These are phyloP conservation scores for Chaetomium sp. DNA, from an alignment of 2,329 filamentous ascomycete species.

Conservation along the genomic window DNA sequence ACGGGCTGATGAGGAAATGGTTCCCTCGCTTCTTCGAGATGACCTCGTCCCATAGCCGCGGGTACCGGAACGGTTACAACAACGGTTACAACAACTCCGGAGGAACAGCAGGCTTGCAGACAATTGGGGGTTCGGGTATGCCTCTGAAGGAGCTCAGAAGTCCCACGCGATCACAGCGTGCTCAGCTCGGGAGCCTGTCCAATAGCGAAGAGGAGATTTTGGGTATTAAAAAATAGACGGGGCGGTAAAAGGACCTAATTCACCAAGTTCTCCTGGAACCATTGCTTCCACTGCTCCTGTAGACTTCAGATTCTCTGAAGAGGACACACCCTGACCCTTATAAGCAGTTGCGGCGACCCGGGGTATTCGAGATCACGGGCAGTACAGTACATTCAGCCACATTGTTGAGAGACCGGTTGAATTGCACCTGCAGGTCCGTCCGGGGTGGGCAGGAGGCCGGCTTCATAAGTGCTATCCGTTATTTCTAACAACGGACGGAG, in stretches of 20 bases:
- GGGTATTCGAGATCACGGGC: neutral
- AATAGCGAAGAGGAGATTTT: conserved; percentile 12
- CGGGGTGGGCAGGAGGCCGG: neutral
- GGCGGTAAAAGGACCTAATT: neutral
- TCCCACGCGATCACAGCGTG: neutral
- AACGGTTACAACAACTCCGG: neutral
- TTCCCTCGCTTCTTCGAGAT: conserved; percentile 22
- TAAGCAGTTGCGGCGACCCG: neutral
- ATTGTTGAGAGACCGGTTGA: neutral
- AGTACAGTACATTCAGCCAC: no score
- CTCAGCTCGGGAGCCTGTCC: neutral
- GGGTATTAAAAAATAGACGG: neutral
- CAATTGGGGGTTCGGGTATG: neutral
- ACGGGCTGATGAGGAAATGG: conserved; percentile 21
- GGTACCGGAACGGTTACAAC: neutral
- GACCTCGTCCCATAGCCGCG: neutral
- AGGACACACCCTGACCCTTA: neutral
- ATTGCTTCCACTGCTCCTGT: no score
- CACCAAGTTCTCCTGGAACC: neutral
- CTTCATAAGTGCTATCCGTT: neutral
- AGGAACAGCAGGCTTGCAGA: neutral
- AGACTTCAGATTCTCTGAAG: no score
- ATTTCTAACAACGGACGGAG: no score
- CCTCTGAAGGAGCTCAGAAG: conserved; percentile 6
- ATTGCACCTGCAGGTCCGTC: neutral